phyloP scores from a whole-genome alignment of 169 alveolate species.

The Eimeria brunetti region DNA sequence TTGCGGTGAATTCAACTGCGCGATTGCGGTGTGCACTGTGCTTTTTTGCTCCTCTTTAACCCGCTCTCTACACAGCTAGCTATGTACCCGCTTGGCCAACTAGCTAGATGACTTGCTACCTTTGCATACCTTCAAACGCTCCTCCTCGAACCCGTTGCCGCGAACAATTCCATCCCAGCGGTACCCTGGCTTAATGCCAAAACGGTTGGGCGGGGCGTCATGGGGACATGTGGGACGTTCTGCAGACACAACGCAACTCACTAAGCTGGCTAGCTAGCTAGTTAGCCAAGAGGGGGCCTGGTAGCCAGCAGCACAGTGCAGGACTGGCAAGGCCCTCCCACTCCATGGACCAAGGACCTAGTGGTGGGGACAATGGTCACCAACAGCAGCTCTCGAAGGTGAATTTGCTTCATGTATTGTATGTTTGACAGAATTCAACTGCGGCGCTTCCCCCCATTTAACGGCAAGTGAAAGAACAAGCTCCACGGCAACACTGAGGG shows the following conservation, averaged over 20 bases:
- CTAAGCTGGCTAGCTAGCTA: background rate
- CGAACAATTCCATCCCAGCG: constrained; percentile 96
- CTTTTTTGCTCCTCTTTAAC: background rate
- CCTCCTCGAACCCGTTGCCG: constrained; percentile 91
- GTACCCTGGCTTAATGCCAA: constrained; percentile 92
- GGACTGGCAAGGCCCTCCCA: background rate
- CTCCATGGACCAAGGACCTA: too few relatives aligned
- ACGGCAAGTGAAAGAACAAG: background rate
- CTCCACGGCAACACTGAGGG: background rate
- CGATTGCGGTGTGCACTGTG: background rate
- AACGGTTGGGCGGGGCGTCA: constrained; percentile 88
- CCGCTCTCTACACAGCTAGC: background rate
- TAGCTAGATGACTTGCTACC: background rate
- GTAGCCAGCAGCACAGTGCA: background rate
- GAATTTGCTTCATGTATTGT: too few relatives aligned
- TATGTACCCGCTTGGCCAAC: background rate
- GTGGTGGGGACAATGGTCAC: too few relatives aligned
- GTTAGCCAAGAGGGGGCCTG: too few relatives aligned
- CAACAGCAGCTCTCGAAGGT: too few relatives aligned
- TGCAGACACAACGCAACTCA: background rate
- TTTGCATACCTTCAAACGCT: constrained; percentile 46
- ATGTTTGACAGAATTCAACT: background rate
- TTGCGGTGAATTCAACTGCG: background rate
- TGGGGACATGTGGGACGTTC: constrained; percentile 87
- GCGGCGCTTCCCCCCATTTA: background rate